Evolutionary conservation across 73 alveolate species (phyloP), one percentile per base, ranked within the genome.

Genomic region (Tetrahymena thermophila): DNA sequence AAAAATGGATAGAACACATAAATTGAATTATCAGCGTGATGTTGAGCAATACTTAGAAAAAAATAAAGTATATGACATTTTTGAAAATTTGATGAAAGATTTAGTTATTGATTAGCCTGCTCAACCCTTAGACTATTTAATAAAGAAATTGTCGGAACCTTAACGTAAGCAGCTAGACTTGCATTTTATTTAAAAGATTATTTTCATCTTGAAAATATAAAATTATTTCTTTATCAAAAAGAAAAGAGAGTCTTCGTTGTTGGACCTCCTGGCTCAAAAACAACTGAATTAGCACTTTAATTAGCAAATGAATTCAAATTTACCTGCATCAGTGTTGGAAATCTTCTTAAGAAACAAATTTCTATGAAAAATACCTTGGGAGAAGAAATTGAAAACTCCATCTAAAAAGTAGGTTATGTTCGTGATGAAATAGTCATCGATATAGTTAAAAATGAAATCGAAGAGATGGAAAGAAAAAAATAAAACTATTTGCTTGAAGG

Each of bases 231-330:
- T n/a, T 35, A 35, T 28, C 43, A 35, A 28, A 31, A 95, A 96
- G 98, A 98, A 85, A 98, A 98, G 97, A 96, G 99, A 93, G 96
- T 98, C 28, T 98, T 98, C 96, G 96, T 98, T 10, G 98, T 98
- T 43, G 99, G 99, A 43, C 99, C 99, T 42, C 99, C 99, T n/a
- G 99, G 99, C n/a, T 95, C 98, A 85, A 94, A 95, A 85, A 85
- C 98, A 15, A 98, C 98, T 94, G 97, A 96, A 93, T 95, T 96
- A 42, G 98, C 99, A 35, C 96, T 97, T 35, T 96, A 98, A 35
- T 57, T 99, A 34, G 98, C 99, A 31, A 98, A 98, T 84, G 94
- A 97, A 89, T 96, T 98, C 96, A 94, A 95, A 43, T 97, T 96
- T 95, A 43, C 97, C 35, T 94, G 98, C 94, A 97, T 99, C 34